A percentile compares a stretch with the other conserved stretches of the same genome.
phyloP scores from a whole-genome alignment of 352 stramenopile species.

The Blastocystis hominis region DNA sequence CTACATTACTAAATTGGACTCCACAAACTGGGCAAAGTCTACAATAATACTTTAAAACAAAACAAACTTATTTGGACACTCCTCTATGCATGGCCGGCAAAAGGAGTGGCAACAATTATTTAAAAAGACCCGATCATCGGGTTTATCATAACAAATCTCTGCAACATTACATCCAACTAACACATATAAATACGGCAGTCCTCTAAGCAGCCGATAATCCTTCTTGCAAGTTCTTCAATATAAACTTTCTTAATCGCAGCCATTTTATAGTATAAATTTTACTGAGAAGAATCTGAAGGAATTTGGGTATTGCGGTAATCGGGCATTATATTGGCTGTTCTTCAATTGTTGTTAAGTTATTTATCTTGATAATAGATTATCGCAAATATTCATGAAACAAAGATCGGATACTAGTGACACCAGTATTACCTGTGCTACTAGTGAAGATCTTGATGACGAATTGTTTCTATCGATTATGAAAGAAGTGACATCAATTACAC shows the following conservation, averaged over 20 bases:
- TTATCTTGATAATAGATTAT: no score
- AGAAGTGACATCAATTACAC: no score
- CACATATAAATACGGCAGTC: neutral
- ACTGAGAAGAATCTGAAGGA: no score
- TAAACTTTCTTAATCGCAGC: neutral
- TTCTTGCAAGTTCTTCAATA: neutral
- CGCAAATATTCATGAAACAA: no score
- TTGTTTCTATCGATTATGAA: no score
- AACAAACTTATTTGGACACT: neutral
- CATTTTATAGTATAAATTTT: no score
- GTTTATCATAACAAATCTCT: slow-evolving; percentile 19
- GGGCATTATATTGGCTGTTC: no score
- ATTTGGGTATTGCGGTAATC: no score
- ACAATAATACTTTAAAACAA: neutral
- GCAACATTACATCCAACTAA: neutral
- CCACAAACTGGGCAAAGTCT: neutral
- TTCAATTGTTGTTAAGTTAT: no score
- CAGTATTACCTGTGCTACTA: no score
- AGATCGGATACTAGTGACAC: no score
- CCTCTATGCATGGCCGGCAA: neutral
- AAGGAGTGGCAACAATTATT: slow-evolving; percentile 1
- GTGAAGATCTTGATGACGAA: no score
- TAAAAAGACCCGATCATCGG: neutral
- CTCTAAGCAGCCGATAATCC: neutral
- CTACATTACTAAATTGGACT: neutral